Base-by-base conservation (phyloP, 1,284 basidiomycete species). In the Termitomyces sp. region DNA sequence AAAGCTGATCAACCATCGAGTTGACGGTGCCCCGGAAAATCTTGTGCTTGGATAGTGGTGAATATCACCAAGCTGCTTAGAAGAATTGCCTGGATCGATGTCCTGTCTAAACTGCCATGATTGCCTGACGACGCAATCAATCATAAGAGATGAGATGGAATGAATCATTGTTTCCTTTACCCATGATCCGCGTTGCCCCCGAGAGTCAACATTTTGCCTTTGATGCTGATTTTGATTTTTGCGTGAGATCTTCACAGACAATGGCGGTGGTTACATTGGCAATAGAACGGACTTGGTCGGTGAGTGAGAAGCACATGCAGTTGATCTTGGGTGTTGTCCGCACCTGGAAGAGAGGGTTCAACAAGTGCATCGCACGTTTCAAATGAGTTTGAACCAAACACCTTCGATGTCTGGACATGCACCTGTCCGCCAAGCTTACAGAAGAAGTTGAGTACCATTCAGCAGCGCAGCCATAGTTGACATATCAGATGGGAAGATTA, bases 341-440 rank as follows among this genome's bases (percentile, higher is more conserved):
- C 5, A 0, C 18, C 9, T 16, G 33, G 11, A 1, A n/a, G 54
- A 46, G 31, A 48, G 52, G n/a, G n/a, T n/a, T n/a, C n/a, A 45
- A 40, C 49, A 39, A 42, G 37, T 49, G 30, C 3, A 5, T 76
- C 83, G 63, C 63, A 93, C 93, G 68, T 93, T 95, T 53, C 85
- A 78, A 53, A 94, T 93, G 64, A 97, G 75, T 67, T 95, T 90
- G 56, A 88, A 85, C 94, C 93, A 97, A 30, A 96, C 94, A 50
- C 95, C 94, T 66, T 97, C 91, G 21, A 97, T 93, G 64, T 94
- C 93, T 45, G 92, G 2, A 97, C 94, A 59, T 90, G 80, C 5
- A 93, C 94, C 67, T 91, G 89, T 52, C 93, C 92, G 62, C 94
- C 94, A 57, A 97, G 75, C 71, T 93, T 93, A n/a, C n/a, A n/a